Evolutionary conservation across 2,329 filamentous ascomycete species (phyloP).

Genomic region (Tolypocladium paradoxum): DNA sequence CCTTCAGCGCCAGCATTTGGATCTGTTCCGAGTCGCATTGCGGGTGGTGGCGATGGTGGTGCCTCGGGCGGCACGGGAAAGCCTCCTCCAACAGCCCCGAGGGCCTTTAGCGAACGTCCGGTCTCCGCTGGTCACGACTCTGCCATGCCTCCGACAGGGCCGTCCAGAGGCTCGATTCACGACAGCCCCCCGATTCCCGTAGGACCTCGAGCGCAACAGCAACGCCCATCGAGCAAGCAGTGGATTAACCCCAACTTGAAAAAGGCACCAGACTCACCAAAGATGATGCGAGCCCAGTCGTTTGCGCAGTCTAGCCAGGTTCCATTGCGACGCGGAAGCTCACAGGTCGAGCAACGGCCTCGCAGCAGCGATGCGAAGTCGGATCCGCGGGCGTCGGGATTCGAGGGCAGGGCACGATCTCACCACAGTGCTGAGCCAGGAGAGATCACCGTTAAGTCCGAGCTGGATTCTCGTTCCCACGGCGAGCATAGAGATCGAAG

Average conservation of each 20-base stretch:
- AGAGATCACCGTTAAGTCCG: slow-evolving; percentile 31
- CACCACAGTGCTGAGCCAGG: slow-evolving; percentile 35
- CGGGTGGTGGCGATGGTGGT: slow-evolving; percentile 18
- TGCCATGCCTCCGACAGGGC: slow-evolving; percentile 25
- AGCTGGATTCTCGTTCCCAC: slow-evolving; percentile 26
- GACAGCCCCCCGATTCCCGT: slow-evolving; percentile 39
- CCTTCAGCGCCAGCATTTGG: slow-evolving; percentile 49
- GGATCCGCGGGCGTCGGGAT: slow-evolving; percentile 21
- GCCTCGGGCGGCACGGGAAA: slow-evolving; percentile 28
- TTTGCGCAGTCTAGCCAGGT: slow-evolving; percentile 32
- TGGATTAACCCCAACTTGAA: slow-evolving; percentile 47
- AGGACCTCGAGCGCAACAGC: slow-evolving; percentile 42
- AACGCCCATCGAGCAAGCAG: slow-evolving; percentile 45
- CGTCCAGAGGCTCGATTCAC: slow-evolving; percentile 27
- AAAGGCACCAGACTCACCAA: slow-evolving; percentile 41
- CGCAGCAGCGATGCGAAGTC: slow-evolving; percentile 43
- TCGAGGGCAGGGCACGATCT: slow-evolving; percentile 25
- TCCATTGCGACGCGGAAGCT: slow-evolving; percentile 25
- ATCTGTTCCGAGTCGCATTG: slow-evolving; percentile 37
- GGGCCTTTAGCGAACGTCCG: slow-evolving; percentile 40
- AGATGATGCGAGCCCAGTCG: slow-evolving; percentile 37
- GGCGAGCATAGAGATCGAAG: neutral
- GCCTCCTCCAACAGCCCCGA: slow-evolving; percentile 41
- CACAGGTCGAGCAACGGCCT: slow-evolving; percentile 30
- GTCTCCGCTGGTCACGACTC: slow-evolving; percentile 28